These are phyloP conservation scores for Aspergillus sp. DNA, from an alignment of 2,329 filamentous ascomycete species.

Conservation along the genomic window DNA sequence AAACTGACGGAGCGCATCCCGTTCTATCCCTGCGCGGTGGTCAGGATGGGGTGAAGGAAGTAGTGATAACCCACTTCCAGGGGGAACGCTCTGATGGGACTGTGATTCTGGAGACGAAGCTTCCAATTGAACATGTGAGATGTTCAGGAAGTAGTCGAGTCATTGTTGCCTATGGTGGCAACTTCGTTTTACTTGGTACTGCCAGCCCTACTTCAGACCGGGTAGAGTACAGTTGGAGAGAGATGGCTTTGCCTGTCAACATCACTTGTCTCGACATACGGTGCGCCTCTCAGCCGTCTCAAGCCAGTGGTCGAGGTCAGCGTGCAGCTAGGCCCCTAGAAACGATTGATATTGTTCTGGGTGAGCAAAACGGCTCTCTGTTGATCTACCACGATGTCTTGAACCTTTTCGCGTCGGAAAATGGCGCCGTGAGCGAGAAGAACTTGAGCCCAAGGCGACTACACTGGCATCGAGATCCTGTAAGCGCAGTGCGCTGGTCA, in stretches of 20 bases:
- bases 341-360: conserved; percentile 72
- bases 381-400: conserved; percentile 78
- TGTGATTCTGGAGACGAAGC: conserved; percentile 29
- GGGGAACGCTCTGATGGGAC: conserved; percentile 22
- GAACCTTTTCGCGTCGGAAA: conserved; percentile 51
- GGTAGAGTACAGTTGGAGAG: conserved; percentile 53
- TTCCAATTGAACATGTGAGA: conserved; percentile 29
- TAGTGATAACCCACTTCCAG: conserved; percentile 22
- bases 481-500: conserved; percentile 87
- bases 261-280: conserved; percentile 68
- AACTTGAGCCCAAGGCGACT: conserved; percentile 60
- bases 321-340: conserved; percentile 30
- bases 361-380: conserved; percentile 73
- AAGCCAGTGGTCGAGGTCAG: conserved; percentile 3
- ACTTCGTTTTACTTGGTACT: conserved; percentile 60
- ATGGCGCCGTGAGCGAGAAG: conserved; percentile 43
- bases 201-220: conserved; percentile 32
- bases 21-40: conserved; percentile 40
- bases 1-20: conserved; percentile 21
- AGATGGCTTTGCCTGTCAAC: conserved; percentile 57
- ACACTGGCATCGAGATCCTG: conserved; percentile 88
- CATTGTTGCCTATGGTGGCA: conserved; percentile 40
- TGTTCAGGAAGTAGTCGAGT: conserved; percentile 28
- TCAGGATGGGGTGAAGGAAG: conserved; percentile 39
- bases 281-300: conserved; percentile 32